A percentile compares a stretch with the other conserved stretches of the same genome.
phyloP scores from a whole-genome alignment of 768 basidiomycete species.

The Kondoa subrosea region DNA sequence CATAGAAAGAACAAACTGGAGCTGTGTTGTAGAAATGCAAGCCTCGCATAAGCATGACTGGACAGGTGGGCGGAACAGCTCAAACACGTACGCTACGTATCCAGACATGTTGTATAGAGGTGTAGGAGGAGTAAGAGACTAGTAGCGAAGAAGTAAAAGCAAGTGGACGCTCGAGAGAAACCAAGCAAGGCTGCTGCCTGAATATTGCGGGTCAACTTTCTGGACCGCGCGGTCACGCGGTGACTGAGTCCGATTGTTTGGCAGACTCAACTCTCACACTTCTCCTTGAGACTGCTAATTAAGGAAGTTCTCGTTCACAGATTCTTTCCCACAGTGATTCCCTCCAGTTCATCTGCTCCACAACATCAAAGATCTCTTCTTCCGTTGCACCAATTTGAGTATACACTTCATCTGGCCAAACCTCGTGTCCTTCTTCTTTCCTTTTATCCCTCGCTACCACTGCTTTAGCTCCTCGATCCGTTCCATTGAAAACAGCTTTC shows the following conservation, averaged over 20 bases:
- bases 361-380: conserved; percentile 47
- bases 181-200: neutral
- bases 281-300: too few relatives aligned
- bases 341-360: neutral
- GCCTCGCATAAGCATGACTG: too few relatives aligned
- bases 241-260: too few relatives aligned
- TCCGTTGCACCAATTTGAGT: conserved; percentile 74
- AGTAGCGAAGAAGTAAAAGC: neutral
- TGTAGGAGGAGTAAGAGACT: neutral
- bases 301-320: neutral
- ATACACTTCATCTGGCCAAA: conserved; percentile 71
- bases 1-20: too few relatives aligned
- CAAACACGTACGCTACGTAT: neutral
- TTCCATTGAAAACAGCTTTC: conserved; percentile 42
- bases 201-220: neutral
- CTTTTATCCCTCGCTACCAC: conserved; percentile 20
- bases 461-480: conserved; percentile 38
- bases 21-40: too few relatives aligned
- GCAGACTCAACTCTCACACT: too few relatives aligned
- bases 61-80: too few relatives aligned
- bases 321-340: neutral
- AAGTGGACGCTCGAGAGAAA: too few relatives aligned
- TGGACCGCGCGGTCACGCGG: neutral
- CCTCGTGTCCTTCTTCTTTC: conserved; percentile 58
- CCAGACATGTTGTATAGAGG: neutral